Evolutionary conservation across 306 rosid species (phyloP).

Genomic region (Fragaria nilgerrensis): DNA sequence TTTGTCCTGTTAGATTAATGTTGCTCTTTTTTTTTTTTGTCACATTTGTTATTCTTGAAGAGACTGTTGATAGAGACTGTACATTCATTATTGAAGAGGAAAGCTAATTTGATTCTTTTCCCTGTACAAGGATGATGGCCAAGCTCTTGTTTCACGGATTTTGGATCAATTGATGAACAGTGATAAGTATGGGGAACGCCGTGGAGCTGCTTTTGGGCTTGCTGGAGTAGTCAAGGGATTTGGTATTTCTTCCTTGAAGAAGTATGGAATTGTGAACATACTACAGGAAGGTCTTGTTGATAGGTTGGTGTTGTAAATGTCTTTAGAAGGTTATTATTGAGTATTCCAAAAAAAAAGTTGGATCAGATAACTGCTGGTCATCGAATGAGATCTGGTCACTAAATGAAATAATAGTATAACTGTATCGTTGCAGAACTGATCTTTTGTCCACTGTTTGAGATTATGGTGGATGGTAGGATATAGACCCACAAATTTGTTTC

Average conservation of each 20-base stretch:
- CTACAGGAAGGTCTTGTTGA: constrained; percentile 78
- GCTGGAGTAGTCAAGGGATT: constrained; percentile 96
- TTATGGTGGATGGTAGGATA: background rate
- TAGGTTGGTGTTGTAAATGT: constrained; percentile 46
- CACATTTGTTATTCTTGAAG: background rate
- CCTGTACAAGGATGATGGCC: constrained; percentile 68
- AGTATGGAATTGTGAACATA: constrained; percentile 58
- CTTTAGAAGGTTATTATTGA: constrained; percentile 5
- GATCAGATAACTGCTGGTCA: background rate
- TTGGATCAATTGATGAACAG: constrained; percentile 88
- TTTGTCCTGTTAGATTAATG: constrained; percentile 7
- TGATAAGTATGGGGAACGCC: constrained; percentile 91
- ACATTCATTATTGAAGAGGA: constrained; percentile 5
- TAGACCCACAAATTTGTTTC: background rate
- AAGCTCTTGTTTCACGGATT: constrained; percentile 70
- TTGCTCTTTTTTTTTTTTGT: background rate
- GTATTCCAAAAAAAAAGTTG: background rate
- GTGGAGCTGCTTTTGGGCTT: constrained; percentile 99
- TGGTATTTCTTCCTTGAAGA: constrained; percentile 80
- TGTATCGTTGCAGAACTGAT: background rate
- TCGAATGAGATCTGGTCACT: background rate
- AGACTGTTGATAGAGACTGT: background rate
- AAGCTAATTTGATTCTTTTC: constrained; percentile 22
- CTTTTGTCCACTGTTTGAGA: background rate
- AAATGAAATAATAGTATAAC: background rate